Evolutionary conservation across 495 filamentous ascomycete species (phyloP).

Genomic region (Aspergillus baeticus): DNA sequence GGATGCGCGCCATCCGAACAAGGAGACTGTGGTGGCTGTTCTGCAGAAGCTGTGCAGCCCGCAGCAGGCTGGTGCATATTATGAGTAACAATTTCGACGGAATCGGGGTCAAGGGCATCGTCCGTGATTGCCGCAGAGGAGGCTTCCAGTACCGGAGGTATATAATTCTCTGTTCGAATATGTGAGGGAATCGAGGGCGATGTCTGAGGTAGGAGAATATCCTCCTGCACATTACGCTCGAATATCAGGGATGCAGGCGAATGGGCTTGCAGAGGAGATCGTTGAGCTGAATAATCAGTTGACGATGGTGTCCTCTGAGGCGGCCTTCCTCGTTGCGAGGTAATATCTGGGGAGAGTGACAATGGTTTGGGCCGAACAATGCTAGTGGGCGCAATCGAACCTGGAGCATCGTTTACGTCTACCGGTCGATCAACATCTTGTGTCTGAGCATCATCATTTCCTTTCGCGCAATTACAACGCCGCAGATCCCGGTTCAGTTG

Average conservation of each 20-base stretch:
- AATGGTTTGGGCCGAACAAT: constrained; percentile 6
- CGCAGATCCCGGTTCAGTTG: background rate
- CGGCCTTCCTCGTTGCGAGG: background rate
- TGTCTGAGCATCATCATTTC: background rate
- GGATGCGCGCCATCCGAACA: background rate
- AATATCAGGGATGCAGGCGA: constrained; percentile 12
- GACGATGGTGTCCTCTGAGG: background rate
- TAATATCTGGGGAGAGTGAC: background rate
- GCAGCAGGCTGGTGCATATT: constrained; percentile 7
- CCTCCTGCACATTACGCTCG: constrained; percentile 16
- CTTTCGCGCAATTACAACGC: background rate
- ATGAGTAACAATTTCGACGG: constrained; percentile 12
- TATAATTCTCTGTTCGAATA: constrained; percentile 18
- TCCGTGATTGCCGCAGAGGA: constrained; percentile 14
- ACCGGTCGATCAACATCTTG: background rate
- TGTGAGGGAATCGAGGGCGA: constrained; percentile 15
- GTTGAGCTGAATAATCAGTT: background rate
- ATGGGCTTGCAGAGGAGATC: background rate
- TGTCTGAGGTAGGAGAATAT: constrained; percentile 11
- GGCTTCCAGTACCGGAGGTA: constrained; percentile 14
- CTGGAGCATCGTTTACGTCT: background rate
- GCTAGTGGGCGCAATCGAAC: background rate
- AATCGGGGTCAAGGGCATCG: constrained; percentile 10
- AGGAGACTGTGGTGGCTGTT: background rate
- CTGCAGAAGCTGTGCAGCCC: background rate